Evolutionary conservation across 2,329 filamentous ascomycete species (phyloP).

Genomic region (Colletotrichum sp.): DNA sequence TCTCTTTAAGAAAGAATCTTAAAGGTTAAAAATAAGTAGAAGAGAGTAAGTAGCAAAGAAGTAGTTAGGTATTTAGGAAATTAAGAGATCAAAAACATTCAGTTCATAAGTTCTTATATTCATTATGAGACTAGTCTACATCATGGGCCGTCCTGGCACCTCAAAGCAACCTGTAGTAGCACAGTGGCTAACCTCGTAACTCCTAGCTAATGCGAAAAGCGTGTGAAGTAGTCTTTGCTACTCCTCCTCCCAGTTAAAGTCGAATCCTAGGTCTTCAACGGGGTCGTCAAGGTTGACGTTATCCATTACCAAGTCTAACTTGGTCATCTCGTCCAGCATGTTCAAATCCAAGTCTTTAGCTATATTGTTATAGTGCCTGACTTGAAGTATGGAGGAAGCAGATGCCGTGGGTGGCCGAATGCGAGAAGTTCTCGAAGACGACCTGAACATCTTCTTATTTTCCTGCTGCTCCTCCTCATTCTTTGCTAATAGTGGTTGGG

Average conservation of each 20-base stretch:
- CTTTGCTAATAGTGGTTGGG: conserved; percentile 47
- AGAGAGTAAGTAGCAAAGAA: neutral
- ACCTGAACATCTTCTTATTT: conserved; percentile 30
- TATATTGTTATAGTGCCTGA: neutral
- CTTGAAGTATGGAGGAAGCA: neutral
- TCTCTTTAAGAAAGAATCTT: too few species aligned
- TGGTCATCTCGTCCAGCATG: neutral
- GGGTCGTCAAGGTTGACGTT: neutral
- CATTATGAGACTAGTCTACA: neutral
- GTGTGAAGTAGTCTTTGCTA: neutral
- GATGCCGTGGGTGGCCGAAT: neutral
- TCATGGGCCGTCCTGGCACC: neutral
- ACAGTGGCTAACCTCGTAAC: neutral
- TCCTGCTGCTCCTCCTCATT: conserved; percentile 50
- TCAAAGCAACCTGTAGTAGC: neutral
- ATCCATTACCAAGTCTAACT: neutral
- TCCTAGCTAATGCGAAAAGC: neutral
- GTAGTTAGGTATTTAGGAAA: neutral
- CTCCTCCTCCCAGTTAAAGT: neutral
- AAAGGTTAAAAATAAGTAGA: neutral
- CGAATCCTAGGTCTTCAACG: neutral
- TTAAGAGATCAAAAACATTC: neutral
- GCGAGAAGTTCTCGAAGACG: conserved; percentile 7
- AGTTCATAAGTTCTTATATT: neutral
- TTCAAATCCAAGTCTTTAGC: neutral